Evolutionary conservation across 2,329 filamentous ascomycete species (phyloP), one percentile per base, ranked within the genome.

Genomic region (Aspergillus melleus): DNA sequence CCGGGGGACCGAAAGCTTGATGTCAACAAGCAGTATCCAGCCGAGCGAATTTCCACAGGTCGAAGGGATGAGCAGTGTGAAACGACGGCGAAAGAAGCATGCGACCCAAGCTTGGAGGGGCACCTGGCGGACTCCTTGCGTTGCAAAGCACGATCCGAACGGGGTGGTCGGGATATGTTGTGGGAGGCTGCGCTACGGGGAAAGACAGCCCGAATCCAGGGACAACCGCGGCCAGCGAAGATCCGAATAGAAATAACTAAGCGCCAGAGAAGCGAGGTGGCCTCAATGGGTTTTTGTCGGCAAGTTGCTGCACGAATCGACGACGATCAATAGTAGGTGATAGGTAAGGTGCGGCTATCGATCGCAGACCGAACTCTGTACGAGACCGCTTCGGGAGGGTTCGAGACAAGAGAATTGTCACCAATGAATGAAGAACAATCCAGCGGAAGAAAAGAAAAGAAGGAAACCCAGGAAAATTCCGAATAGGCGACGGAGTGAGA

Each of bases 71-170:
- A 42, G 49, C 16, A 42, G 57, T 47, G 51, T 52, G 47, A 42
- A 58, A 58, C 50, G 39, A 26, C 42, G 20, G 46, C 26, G 36
- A 49, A 50, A 30, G 47, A 22, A 62, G 55, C 54, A 63, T 66
- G 63, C 62, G 58, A 64, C 52, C 59, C 57, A 47, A 57, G 46
- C 53, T 58, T 50, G 61, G 61, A 60, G 62, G 60, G 61, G 54
- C 53, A 60, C 52, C 47, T 61, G 55, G 61, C 49, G 57, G 54
- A 59, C 63, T 66, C 66, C 66, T 68, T 68, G 64, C 64, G 60
- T 68, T 30, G 54, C 44, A 47, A 59, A 51, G 66, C 59, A 63
- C 66, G 55, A 65, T 55, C 54, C 32, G 46, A 55, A 44, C 49
- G 36, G 36, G n/a, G 52, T 30, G 32, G 49, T 26, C 47, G 39